Percentiles rank a stretch among this genome's conserved stretches.
Evolutionary conservation across 176 grass and related monocot species (phyloP).

Genomic region (Oryza glumipatula): DNA sequence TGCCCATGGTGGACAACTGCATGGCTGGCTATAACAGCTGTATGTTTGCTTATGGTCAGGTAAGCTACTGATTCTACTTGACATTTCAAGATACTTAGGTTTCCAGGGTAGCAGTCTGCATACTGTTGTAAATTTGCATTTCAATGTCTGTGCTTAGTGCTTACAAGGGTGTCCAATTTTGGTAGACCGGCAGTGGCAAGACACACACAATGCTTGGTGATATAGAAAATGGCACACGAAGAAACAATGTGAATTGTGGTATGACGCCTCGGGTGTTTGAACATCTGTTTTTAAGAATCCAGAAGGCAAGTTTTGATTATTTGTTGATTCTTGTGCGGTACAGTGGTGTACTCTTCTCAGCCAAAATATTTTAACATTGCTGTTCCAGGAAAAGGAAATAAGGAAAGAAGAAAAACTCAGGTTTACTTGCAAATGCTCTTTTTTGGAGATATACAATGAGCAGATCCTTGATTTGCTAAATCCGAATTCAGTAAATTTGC

Average conservation of each 20-base stretch:
- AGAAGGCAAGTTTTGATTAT: constrained; percentile 64
- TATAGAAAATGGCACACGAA: constrained; percentile 91
- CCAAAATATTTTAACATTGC: constrained; percentile 25
- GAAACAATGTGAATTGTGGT: constrained; percentile 86
- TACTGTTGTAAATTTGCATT: background rate
- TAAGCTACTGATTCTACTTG: constrained; percentile 35
- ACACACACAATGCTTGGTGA: constrained; percentile 99
- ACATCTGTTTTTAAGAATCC: constrained; percentile 88
- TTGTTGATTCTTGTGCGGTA: constrained; percentile 31
- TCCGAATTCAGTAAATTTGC: constrained; percentile 81
- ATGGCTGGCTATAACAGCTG: constrained; percentile 95
- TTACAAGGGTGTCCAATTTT: constrained; percentile 22
- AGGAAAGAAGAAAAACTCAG: constrained; percentile 84
- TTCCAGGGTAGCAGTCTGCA: background rate
- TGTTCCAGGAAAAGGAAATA: constrained; percentile 81
- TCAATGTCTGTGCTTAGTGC: background rate
- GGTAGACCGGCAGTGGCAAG: constrained; percentile 96
- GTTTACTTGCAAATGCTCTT: constrained; percentile 97
- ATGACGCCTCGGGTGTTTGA: constrained; percentile 99
- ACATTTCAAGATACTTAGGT: background rate
- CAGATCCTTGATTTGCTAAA: constrained; percentile 92
- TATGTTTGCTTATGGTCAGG: constrained; percentile 98
- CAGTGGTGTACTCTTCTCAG: constrained; percentile 4
- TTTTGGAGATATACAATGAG: constrained; percentile 98
- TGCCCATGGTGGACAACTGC: constrained; percentile 98